Base-by-base conservation (phyloP, 495 filamentous ascomycete species). In the Talaromyces proteolyticus region DNA sequence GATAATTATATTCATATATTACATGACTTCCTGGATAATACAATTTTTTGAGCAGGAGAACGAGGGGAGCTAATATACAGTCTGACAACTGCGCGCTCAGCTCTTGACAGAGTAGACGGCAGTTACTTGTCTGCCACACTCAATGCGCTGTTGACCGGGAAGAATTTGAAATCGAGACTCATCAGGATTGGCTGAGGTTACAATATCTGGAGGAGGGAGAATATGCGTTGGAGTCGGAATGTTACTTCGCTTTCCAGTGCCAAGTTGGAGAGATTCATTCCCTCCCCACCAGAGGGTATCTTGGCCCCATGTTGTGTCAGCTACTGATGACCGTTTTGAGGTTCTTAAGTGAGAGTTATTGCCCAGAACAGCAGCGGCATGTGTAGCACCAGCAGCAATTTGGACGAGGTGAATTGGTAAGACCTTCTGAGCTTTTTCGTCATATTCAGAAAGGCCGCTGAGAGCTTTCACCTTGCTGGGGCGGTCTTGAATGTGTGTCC, bases 281-380 rank as follows among this genome's bases (percentile, higher is more conserved):
- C 87, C 88, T 54, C 93, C 93, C 88, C 91, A 98, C 78, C 85
- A 94, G 5, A 96, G 61, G 2, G 87, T 82, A 64, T 97, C 93
- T 7, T 82, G 81, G 44, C 92, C 92, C 74, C 79, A 95, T 43
- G 82, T 79, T 3, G 71, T 72, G 3, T 77, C 74, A 10, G 69
- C 74, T 6, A 67, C 60, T 5, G 71, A 58, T 10, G 65, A 64
- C 14, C 64, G 66, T n/a, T 66, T 68, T 3, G 81, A 75, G 14
- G 72, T 61, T 12, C 53, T 57, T 34, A 89, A 59, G 47, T 82
- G 77, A 2, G 87, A 84, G 18, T 85, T 73, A 59, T 95, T 96
- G 54, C 84, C 75, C 80, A 97, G 78, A 1, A 90, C 75, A 10
- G 90, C 92, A 19, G 87, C 78, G 3, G 77, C 79, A 65, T 98